Base-by-base conservation (phyloP, 768 basidiomycete genomes). In the Punctularia strigosozonata region DNA sequence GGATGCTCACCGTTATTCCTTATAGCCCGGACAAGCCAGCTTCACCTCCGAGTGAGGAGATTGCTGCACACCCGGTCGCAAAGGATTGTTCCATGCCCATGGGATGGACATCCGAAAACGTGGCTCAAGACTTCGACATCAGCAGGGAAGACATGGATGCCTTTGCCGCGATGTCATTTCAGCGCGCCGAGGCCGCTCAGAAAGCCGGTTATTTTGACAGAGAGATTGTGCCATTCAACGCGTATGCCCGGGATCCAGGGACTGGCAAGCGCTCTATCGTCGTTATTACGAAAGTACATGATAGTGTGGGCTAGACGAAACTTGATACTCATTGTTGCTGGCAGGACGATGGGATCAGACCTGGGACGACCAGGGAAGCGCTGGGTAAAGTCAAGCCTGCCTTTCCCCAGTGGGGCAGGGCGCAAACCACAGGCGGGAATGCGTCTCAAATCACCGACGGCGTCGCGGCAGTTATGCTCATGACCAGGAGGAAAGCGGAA, bases 81-180 rank as follows among this genome's bases (percentile, higher is more conserved):
- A 66, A 56, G 20, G 82, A 83, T 46, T 78, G 77, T 43, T 52
- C 63, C 17, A 62, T 75, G 52, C 81, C 80, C 23, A 90, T 89
- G 87, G 86, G 86, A 5, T 88, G 87, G 87, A 87, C 86, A 5
- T 80, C 78, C 46, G 86, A 90, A 58, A 90, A 87, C 45, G 82
- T 90, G 23, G 86, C 86, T 0, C 58, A 60, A 23, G 82, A 88
- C 31, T 88, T 75, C 56, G 58, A 71, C 42, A 62, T 90, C 42
- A 69, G 79, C 35, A 69, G 86, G 25, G 74, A 82, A 37, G 73
- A 79, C 41, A 84, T 86, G 66, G 86, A 90, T 51, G 65, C 63
- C 25, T 79, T 75, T 50, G 79, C 86, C 2, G 80, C 85, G 2
- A 51, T 60, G 33, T 90, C 87, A 0, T 87, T 80, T 56, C 79